phyloP scores from a whole-genome alignment of 2,329 filamentous ascomycete genomes.

The Aureobasidium sp. region DNA sequence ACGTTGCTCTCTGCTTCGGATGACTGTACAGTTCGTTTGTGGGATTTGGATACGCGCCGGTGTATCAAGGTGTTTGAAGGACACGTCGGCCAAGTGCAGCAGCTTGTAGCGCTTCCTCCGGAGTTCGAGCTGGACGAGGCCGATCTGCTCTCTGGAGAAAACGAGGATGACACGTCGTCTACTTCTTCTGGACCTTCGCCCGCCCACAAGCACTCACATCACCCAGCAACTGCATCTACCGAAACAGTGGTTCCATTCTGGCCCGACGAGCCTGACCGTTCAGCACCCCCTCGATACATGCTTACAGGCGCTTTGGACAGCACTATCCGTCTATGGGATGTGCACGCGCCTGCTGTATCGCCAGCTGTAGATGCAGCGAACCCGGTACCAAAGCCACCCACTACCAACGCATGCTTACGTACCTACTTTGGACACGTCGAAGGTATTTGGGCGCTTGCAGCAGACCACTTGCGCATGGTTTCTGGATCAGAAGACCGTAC shows the following conservation, averaged over 20 bases:
- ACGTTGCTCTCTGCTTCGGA: conserved; percentile 85
- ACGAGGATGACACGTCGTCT: conserved; percentile 33
- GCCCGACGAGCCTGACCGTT: conserved; percentile 51
- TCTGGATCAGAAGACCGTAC: conserved; percentile 87
- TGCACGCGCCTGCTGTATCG: conserved; percentile 29
- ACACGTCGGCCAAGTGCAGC: conserved; percentile 92
- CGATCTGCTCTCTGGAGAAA: conserved; percentile 48
- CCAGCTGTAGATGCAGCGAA: conserved; percentile 4
- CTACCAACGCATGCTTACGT: conserved; percentile 68
- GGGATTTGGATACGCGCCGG: conserved; percentile 78
- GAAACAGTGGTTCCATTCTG: conserved; percentile 41
- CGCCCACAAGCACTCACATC: conserved; percentile 11
- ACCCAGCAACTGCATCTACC: conserved; percentile 1
- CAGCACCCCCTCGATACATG: conserved; percentile 80
- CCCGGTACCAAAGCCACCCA: conserved; percentile 25
- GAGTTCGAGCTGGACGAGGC: conserved; percentile 85
- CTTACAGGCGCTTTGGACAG: conserved; percentile 85
- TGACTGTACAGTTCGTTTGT: conserved; percentile 79
- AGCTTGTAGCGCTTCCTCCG: conserved; percentile 71
- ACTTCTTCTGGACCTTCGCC: conserved; percentile 15
- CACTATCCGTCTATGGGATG: conserved; percentile 89
- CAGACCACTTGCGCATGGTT: conserved; percentile 79
- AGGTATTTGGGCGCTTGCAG: conserved; percentile 87
- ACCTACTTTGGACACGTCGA: conserved; percentile 97
- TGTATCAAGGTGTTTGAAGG: conserved; percentile 74